A percentile compares a stretch with the other conserved stretches of the same genome.
Evolutionary conservation across 1,284 basidiomycete genomes (phyloP).

Genomic region (Mycosarcoma mackinlayi): DNA sequence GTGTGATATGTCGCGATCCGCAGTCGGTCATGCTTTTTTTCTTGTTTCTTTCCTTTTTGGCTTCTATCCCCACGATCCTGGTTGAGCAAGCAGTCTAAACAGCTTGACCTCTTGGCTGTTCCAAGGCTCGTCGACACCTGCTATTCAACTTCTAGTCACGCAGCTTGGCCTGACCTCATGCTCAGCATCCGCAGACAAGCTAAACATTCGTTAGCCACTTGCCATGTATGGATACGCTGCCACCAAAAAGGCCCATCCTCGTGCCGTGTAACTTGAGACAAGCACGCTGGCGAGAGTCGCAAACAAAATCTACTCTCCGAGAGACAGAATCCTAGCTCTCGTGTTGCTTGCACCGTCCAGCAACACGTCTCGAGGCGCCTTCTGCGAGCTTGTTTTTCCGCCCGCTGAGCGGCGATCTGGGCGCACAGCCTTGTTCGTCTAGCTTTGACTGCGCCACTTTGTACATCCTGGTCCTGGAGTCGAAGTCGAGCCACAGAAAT

Average conservation of each 20-base stretch:
- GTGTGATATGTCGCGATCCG: constrained; percentile 17
- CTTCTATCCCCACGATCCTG: too few species aligned
- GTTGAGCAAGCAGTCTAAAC: too few species aligned
- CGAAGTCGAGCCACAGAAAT: too few species aligned
- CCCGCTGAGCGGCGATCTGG: background rate
- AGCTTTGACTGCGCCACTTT: background rate
- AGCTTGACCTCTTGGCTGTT: too few species aligned
- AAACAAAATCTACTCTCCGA: too few species aligned
- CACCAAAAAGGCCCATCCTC: too few species aligned
- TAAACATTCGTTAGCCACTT: background rate
- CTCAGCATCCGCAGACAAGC: background rate
- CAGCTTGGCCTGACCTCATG: background rate
- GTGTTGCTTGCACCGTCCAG: too few species aligned
- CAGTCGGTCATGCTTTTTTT: constrained; percentile 8
- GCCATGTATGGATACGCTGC: constrained; percentile 1
- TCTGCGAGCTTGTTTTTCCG: background rate
- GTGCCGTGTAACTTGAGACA: too few species aligned
- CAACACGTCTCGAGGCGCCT: background rate
- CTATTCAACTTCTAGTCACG: constrained; percentile 7
- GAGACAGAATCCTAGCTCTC: too few species aligned
- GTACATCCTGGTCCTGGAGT: too few species aligned
- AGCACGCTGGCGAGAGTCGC: too few species aligned
- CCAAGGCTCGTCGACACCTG: background rate
- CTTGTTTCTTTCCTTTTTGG: background rate
- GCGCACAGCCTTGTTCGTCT: background rate